Base-by-base conservation (phyloP, 805 yeast genomes). In the Teunomyces lycoperdinae region DNA sequence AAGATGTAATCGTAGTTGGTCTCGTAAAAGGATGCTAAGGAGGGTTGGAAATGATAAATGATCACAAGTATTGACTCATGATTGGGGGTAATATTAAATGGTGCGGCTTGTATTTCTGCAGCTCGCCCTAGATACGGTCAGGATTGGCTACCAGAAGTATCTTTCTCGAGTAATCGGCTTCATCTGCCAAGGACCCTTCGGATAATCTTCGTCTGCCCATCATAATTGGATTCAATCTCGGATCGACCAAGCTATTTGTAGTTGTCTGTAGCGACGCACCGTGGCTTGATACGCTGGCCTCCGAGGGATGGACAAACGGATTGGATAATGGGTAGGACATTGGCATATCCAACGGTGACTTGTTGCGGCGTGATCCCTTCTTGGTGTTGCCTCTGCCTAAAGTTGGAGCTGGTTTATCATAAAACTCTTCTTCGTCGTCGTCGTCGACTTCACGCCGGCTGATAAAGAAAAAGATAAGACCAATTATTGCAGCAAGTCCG, bases 131-230 rank as follows among this genome's bases (percentile, higher is more conserved):
- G 34, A 32, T 10, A 54, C 78, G 83, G 63, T 89, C 96, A 1
- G 97, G 96, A 60, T 91, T 91, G 30, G 96, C 91, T 9, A 91
- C 96, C 50, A 89, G 84, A 42, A 91, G 73, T 14, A 88, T 83
- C 69, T 89, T 89, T 61, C 90, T 75, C 43, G 87, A 77, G 67
- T 85, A 87, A 63, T 88, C 94, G 3, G 88, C 81, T 52, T 87
- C 95, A 63, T 89, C 95, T 9, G 95, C 91, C 46, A 91, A 72
- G 2, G 92, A 83, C 4, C 96, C 96, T 58, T 87, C 92, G 58
- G 90, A 83, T 51, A 88, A 75, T 54, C 96, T 74, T 60, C 96
- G 81, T 61, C 91, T 81, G 33, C 95, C 96, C 64, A 87, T 71
- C 85, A 87, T 82, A 39, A 81, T 78, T 1, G 90, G 89, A 62